These are phyloP conservation scores for Neurospora tetrasperma DNA, from an alignment of 495 filamentous ascomycete genomes.

Conservation along the genomic window DNA sequence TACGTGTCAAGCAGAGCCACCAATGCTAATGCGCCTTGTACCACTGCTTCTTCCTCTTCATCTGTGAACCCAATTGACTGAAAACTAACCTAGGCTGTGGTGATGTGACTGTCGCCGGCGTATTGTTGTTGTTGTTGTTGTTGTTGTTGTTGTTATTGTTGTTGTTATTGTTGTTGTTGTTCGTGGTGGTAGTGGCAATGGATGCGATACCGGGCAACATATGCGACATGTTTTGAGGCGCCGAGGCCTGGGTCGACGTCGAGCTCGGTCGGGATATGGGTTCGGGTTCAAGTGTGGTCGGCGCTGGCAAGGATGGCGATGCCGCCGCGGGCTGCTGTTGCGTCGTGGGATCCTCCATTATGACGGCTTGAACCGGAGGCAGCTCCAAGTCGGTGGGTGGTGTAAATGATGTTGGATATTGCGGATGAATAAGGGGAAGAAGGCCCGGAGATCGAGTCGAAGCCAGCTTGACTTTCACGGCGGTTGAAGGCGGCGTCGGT, in stretches of 20 bases:
- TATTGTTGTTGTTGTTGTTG: background rate
- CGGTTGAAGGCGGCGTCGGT: background rate
- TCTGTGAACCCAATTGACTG: background rate
- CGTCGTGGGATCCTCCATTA: constrained; percentile 28
- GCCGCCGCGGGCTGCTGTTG: constrained; percentile 13
- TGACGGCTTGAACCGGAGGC: constrained; percentile 12
- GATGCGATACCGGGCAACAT: constrained; percentile 52
- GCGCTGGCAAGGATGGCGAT: constrained; percentile 14
- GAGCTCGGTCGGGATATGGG: constrained; percentile 40
- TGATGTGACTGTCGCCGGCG: constrained; percentile 37
- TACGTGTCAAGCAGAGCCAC: background rate
- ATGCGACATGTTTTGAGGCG: constrained; percentile 29
- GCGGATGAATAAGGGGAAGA: constrained; percentile 18
- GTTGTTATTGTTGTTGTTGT: background rate
- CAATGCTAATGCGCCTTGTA: background rate
- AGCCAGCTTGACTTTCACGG: constrained; percentile 26
- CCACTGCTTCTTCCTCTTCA: background rate
- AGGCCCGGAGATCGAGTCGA: constrained; percentile 26
- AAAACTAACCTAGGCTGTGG: constrained; percentile 54
- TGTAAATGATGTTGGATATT: constrained; percentile 11
- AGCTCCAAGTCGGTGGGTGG: constrained; percentile 21
- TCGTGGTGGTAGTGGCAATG: constrained; percentile 35
- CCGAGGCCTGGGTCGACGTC: constrained; percentile 27
- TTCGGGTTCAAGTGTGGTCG: constrained; percentile 35
- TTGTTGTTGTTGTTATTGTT: background rate